Base-by-base conservation (phyloP, 2,329 filamentous ascomycete genomes). In the Botrytis pseudocinerea region DNA sequence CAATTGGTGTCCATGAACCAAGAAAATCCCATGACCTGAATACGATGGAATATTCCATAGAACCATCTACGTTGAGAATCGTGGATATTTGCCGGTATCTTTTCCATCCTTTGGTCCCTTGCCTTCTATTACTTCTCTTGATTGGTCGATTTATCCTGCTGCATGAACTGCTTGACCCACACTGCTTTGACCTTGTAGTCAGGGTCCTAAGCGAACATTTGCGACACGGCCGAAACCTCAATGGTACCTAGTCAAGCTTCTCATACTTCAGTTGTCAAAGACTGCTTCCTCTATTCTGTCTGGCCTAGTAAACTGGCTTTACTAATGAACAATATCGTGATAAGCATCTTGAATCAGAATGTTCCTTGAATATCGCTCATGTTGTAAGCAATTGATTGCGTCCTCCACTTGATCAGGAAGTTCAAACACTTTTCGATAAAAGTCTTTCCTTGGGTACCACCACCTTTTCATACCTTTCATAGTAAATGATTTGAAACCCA, bases 151-250 rank as follows among this genome's bases (percentile, higher is more conserved):
- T 44, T 18, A 54, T 62, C 35, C 22, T 69, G 65, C 75, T 71
- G 76, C 76, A 78, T 76, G 73, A 76, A 74, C 75, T 46, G 70
- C 62, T 64, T 62, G 70, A 62, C 70, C 75, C 71, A 68, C 70
- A 59, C 64, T 72, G 73, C 57, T 74, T 66, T 57, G 72, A 73
- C 51, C 60, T 59, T 57, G 59, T 60, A 63, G n/a, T 64, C 48
- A 35, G 59, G 40, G 57, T 48, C 64, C 35, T 78, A 78, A 79
- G 79, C 79, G 79, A 80, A 70, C 28, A 60, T 75, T 76, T 79
- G 78, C 76, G 77, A 80, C 79, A 75, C 74, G 73, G 72, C 73
- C 79, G 79, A 80, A 80, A 80, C 79, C 74, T 73, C 73, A 61
- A 75, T 70, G 73, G 70, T 77, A 75, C 75, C 74, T 78, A 76